A percentile compares a stretch with the other conserved stretches of the same genome.
These are phyloP conservation scores for Cutaneotrichosporon daszewskae DNA, from an alignment of 1,284 basidiomycete genomes.

Conservation along the genomic window DNA sequence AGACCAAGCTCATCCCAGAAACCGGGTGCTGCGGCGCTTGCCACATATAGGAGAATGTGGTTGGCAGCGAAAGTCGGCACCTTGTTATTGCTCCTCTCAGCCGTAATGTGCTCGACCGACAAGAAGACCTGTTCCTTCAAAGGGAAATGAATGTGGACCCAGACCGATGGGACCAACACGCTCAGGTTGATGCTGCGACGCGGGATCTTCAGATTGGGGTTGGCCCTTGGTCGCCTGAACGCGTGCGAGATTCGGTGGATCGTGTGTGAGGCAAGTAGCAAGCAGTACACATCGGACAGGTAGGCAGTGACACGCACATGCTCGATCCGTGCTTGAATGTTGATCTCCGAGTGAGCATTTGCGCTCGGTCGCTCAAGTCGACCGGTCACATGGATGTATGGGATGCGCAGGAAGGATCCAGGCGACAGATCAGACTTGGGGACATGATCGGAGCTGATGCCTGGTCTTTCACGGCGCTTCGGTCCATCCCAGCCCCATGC, in stretches of 20 bases:
- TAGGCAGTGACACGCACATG: conserved; percentile 52
- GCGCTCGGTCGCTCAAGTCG: conserved; percentile 16
- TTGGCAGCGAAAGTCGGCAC: conserved; percentile 36
- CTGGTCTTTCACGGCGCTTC: conserved; percentile 1
- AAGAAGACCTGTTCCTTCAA: conserved; percentile 39
- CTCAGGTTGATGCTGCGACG: conserved; percentile 31
- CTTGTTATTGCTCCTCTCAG: conserved; percentile 21
- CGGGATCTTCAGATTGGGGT: no score
- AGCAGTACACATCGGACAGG: conserved; percentile 67
- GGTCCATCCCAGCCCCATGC: conserved; percentile 33
- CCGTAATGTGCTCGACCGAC: conserved; percentile 20
- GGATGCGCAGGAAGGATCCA: conserved; percentile 41
- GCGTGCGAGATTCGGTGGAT: conserved; percentile 10
- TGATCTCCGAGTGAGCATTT: conserved; percentile 17
- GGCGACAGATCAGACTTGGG: conserved; percentile 36
- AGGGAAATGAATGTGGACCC: conserved; percentile 40
- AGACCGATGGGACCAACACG: conserved; percentile 26
- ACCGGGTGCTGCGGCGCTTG: conserved; percentile 41
- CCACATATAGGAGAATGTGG: conserved; percentile 49
- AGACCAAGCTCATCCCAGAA: conserved; percentile 75
- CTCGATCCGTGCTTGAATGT: conserved; percentile 26
- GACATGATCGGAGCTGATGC: conserved; percentile 15
- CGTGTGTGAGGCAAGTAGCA: conserved; percentile 60
- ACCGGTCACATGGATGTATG: conserved; percentile 30
- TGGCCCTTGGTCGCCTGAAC: conserved; percentile 5